Conservation (phyloP, 306 rosid genomes). For the Acmispon strigosus region DNA sequence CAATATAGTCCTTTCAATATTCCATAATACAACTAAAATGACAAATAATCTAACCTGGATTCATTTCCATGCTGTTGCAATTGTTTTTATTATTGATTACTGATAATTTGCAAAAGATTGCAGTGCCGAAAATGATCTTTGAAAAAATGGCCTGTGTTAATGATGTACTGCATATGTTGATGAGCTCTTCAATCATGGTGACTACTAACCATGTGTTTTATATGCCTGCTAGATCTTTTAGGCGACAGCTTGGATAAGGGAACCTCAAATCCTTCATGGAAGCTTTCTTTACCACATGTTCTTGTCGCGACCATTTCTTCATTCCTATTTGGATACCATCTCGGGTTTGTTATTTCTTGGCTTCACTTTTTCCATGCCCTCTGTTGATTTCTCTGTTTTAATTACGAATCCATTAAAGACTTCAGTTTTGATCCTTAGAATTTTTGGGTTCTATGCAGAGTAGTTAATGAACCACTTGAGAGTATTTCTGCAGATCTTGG, state of each 20-base stretch:
- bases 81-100: too few species aligned
- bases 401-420: background rate
- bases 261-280: constrained; percentile 77
- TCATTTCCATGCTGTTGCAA: too few species aligned
- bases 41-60: too few species aligned
- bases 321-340: constrained; percentile 89
- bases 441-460: constrained; percentile 45
- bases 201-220: constrained; percentile 23
- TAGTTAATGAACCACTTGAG: constrained; percentile 95
- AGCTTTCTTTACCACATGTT: constrained; percentile 79
- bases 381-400: constrained; percentile 5
- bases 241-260: constrained; percentile 40
- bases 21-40: too few species aligned
- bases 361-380: constrained; percentile 13
- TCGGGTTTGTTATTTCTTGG: constrained; percentile 59
- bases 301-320: constrained; percentile 71
- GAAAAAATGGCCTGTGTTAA: too few species aligned
- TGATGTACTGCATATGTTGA: too few species aligned
- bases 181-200: background rate
- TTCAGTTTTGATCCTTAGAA: constrained; percentile 5
- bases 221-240: constrained; percentile 43
- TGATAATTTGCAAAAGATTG: too few species aligned
- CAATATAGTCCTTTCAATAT: too few species aligned
- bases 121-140: too few species aligned
- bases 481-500: constrained; percentile 89